Evolutionary conservation across 257 asterid species (phyloP).

Genomic region (Rauvolfia tetraphylla): DNA sequence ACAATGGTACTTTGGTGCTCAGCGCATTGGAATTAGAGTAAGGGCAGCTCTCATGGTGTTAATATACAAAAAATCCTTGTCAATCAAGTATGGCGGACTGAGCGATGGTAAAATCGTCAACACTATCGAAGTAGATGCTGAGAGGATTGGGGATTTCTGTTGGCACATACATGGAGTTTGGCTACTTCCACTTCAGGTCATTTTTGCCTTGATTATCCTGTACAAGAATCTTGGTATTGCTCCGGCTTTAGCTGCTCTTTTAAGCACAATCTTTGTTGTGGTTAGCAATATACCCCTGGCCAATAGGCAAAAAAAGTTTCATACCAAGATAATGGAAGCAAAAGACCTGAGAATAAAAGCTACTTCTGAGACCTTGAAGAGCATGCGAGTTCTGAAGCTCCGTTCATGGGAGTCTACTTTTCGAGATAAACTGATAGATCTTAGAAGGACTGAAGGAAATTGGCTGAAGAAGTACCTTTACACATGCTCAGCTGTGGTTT

Average conservation of each 20-base stretch:
- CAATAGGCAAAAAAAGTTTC: constrained; percentile 58
- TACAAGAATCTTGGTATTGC: constrained; percentile 66
- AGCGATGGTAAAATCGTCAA: constrained; percentile 63
- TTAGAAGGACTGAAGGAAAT: constrained; percentile 57
- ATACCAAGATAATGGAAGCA: constrained; percentile 74
- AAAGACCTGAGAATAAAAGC: constrained; percentile 70
- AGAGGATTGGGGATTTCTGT: constrained; percentile 80
- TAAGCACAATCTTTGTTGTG: constrained; percentile 68
- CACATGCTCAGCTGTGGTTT: constrained; percentile 62
- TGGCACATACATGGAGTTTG: constrained; percentile 62
- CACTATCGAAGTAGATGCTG: constrained; percentile 67
- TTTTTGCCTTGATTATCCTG: constrained; percentile 36
- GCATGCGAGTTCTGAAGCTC: constrained; percentile 71
- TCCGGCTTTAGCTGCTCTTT: constrained; percentile 68
- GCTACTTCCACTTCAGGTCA: constrained; percentile 10
- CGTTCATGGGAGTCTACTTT: constrained; percentile 78
- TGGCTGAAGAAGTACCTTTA: constrained; percentile 62
- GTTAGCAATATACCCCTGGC: constrained; percentile 81
- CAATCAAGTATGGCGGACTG: constrained; percentile 49
- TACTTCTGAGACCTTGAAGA: constrained; percentile 67
- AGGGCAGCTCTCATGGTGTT: constrained; percentile 71
- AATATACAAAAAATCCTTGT: constrained; percentile 56
- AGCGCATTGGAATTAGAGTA: constrained; percentile 59
- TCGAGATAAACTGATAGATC: constrained; percentile 42
- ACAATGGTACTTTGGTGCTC: constrained; percentile 91